These are phyloP conservation scores for Coccomyxa sp. DNA, from an alignment of 139 green algal species.

Conservation along the genomic window DNA sequence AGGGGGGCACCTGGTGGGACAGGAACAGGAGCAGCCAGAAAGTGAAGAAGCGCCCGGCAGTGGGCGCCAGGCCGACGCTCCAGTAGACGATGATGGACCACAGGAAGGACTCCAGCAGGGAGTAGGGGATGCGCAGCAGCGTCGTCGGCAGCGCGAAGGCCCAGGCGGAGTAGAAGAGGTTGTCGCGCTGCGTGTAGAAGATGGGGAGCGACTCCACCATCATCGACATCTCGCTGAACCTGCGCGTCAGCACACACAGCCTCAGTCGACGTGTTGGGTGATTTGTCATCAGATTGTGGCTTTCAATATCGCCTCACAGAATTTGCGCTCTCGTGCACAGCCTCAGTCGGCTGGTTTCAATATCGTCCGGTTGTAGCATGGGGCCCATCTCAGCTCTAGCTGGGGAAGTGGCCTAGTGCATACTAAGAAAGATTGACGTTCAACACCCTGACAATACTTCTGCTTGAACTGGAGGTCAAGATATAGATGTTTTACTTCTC, in stretches of 20 bases:
- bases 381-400: too few relatives aligned
- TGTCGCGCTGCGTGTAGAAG: constrained; percentile 23
- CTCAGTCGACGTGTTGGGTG: too few relatives aligned
- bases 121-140: constrained; percentile 32
- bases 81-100: constrained; percentile 36
- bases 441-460: too few relatives aligned
- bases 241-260: neutral
- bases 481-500: too few relatives aligned
- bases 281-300: too few relatives aligned
- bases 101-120: constrained; percentile 30
- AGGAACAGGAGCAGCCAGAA: constrained; percentile 33
- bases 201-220: constrained; percentile 7
- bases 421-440: too few relatives aligned
- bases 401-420: too few relatives aligned
- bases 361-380: too few relatives aligned
- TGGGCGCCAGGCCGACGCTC: constrained; percentile 13
- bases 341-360: too few relatives aligned
- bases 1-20: neutral
- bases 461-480: too few relatives aligned
- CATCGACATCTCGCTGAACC: neutral
- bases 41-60: constrained; percentile 37
- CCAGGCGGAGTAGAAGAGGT: constrained; percentile 19
- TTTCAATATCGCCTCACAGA: too few relatives aligned
- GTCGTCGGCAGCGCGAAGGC: constrained; percentile 20
- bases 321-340: too few relatives aligned